A percentile compares a stretch with the other conserved stretches of the same genome.
Conservation (phyloP, 106 monocot species). For the Dendrobium officinale region DNA sequence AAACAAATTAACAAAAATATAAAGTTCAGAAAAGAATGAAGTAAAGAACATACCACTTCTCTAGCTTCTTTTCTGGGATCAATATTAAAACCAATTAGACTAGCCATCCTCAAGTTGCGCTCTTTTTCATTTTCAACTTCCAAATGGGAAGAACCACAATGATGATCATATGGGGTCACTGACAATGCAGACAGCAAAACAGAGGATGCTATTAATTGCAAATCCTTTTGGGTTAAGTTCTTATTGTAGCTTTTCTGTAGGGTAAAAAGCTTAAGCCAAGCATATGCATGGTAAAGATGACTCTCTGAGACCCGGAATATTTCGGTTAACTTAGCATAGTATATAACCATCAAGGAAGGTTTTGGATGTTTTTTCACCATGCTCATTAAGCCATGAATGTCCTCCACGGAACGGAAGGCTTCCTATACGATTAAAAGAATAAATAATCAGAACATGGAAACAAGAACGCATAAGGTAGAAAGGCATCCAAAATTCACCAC, state of each 20-base stretch:
- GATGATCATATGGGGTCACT: slow-evolving; percentile 68
- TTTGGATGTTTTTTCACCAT: slow-evolving; percentile 93
- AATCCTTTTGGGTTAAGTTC: slow-evolving; percentile 86
- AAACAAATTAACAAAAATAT: slow-evolving; percentile 2
- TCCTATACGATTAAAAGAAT: slow-evolving; percentile 43
- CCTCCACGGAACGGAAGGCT: slow-evolving; percentile 96
- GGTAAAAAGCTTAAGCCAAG: slow-evolving; percentile 85
- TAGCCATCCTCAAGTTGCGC: slow-evolving; percentile 72
- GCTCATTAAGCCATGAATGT: slow-evolving; percentile 91
- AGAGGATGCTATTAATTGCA: slow-evolving; percentile 90
- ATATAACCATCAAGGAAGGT: slow-evolving; percentile 83
- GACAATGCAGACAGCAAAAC: slow-evolving; percentile 87
- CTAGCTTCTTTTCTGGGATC: slow-evolving; percentile 71
- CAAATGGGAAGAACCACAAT: slow-evolving; percentile 77
- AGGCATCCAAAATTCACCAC: not conserved
- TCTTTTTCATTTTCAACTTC: slow-evolving; percentile 95
- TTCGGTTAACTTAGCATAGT: slow-evolving; percentile 88
- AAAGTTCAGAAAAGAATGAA: slow-evolving; percentile 6
- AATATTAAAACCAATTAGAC: slow-evolving; percentile 65
- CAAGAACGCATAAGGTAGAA: not conserved
- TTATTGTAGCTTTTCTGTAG: slow-evolving; percentile 96
- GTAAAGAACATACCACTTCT: slow-evolving; percentile 54
- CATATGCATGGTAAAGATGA: slow-evolving; percentile 93
- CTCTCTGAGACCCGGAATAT: slow-evolving; percentile 87
- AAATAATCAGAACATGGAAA: not conserved